Evolutionary conservation across 768 basidiomycete genomes (phyloP).

Genomic region (Termitomyces eurrhizus): DNA sequence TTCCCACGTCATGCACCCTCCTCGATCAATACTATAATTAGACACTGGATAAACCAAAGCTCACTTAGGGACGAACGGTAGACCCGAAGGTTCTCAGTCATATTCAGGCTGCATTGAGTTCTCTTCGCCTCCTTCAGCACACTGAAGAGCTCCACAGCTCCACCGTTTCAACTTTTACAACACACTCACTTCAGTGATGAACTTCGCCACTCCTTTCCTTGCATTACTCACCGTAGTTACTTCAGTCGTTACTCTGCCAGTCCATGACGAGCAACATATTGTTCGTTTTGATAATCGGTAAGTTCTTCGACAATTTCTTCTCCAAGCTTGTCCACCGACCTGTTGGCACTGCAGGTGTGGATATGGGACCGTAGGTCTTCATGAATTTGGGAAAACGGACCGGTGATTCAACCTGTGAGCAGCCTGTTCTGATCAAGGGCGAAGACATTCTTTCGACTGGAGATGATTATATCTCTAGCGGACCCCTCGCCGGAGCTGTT

Average conservation of each 20-base stretch:
- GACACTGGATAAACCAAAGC: neutral
- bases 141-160: neutral
- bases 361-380: slow-evolving; percentile 26
- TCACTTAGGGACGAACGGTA: neutral
- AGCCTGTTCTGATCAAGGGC: slow-evolving; percentile 28
- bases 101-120: neutral
- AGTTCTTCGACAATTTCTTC: neutral
- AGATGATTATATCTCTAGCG: slow-evolving; percentile 22
- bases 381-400: neutral
- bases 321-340: neutral
- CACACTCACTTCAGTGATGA: neutral
- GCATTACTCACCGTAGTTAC: slow-evolving; percentile 17
- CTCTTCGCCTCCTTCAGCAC: neutral
- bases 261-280: slow-evolving; percentile 29
- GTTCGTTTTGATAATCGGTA: slow-evolving; percentile 33
- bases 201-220: slow-evolving; percentile 14
- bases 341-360: slow-evolving; percentile 22
- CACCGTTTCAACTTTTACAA: neutral
- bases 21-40: neutral
- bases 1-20: neutral
- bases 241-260: slow-evolving; percentile 17
- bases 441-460: slow-evolving; percentile 28
- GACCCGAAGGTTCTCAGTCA: neutral
- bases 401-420: neutral
- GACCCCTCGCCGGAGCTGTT: slow-evolving; percentile 28